A percentile compares a stretch with the other conserved stretches of the same genome.
Conservation (phyloP, 257 asterid genomes). For the Catharanthus roseus region DNA sequence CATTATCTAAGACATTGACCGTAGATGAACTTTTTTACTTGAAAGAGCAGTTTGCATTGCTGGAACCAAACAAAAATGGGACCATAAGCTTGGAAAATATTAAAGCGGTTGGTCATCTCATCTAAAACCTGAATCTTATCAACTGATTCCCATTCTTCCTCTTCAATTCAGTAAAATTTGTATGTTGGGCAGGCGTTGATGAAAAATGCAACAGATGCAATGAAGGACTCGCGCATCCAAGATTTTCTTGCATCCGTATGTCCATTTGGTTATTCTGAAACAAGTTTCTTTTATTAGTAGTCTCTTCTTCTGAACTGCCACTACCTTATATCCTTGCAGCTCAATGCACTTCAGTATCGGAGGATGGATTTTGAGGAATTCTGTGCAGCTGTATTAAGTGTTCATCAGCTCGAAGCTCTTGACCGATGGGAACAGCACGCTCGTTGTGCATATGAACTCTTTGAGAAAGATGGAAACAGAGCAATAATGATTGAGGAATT, state of each 20-base stretch:
- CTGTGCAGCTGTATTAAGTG: conserved; percentile 73
- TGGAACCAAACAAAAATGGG: conserved; percentile 49
- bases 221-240: conserved; percentile 73
- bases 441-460: conserved; percentile 79
- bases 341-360: conserved; percentile 85
- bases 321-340: conserved; percentile 33
- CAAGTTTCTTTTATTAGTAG: neutral
- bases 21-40: conserved; percentile 44
- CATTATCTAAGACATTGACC: conserved; percentile 48
- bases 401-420: conserved; percentile 73
- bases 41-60: conserved; percentile 45
- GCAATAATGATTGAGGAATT: conserved; percentile 86
- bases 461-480: conserved; percentile 84
- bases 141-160: neutral
- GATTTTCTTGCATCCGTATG: conserved; percentile 79
- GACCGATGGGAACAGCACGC: conserved; percentile 91
- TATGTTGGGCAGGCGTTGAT: conserved; percentile 55
- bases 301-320: conserved; percentile 15
- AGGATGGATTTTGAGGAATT: conserved; percentile 96
- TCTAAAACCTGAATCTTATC: neutral
- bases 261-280: neutral
- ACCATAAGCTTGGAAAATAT: conserved; percentile 43
- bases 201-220: conserved; percentile 74
- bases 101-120: conserved; percentile 29
- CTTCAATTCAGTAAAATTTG: conserved; percentile 11